Evolutionary conservation across 345 rosid genomes (phyloP).

Genomic region (Eucalyptus tenuipes): DNA sequence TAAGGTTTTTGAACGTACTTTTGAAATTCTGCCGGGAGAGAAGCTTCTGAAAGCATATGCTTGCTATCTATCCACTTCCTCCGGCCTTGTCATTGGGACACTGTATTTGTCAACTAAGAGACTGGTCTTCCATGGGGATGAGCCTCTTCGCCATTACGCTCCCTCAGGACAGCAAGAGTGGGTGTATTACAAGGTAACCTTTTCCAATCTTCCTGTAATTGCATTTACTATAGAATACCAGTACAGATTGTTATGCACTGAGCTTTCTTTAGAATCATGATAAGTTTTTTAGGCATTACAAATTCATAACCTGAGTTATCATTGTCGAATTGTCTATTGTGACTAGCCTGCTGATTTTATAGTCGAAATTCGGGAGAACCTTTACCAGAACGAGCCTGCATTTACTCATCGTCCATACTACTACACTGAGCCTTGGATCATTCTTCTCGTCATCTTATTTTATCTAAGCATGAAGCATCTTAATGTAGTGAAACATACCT

Average conservation of each 20-base stretch:
- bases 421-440: too few species aligned
- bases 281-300: not conserved
- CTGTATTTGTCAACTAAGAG: not conserved
- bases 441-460: too few species aligned
- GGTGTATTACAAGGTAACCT: not conserved
- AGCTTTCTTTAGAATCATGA: not conserved
- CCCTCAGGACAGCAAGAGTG: not conserved
- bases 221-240: not conserved
- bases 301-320: too few species aligned
- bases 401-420: too few species aligned
- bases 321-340: too few species aligned
- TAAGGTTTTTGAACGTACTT: not conserved
- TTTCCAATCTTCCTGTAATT: not conserved
- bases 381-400: too few species aligned
- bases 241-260: not conserved
- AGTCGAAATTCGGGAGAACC: too few species aligned
- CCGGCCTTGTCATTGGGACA: not conserved
- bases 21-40: not conserved
- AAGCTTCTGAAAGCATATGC: not conserved
- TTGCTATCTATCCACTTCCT: not conserved
- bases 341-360: too few species aligned
- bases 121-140: not conserved
- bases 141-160: not conserved
- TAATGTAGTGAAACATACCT: not conserved
- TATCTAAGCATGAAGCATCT: too few species aligned